phyloP scores from a whole-genome alignment of 108 stramenopile genomes.

The Asterionellopsis glacialis region DNA sequence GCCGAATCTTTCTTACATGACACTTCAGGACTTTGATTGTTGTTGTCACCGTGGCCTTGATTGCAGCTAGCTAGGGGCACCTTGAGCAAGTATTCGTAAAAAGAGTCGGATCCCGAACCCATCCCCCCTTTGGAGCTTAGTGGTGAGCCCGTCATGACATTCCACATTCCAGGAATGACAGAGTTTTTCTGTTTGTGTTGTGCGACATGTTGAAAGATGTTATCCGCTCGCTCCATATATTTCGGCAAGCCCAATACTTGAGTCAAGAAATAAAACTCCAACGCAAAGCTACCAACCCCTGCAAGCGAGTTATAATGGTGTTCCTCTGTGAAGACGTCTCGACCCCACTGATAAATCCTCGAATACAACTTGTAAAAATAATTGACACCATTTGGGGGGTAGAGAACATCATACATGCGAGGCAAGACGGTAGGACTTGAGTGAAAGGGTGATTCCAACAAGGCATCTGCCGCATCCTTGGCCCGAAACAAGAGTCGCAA shows the following conservation, averaged over 20 bases:
- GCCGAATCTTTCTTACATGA: not conserved
- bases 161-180: slow-evolving; percentile 16
- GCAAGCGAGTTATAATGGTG: slow-evolving; percentile 26
- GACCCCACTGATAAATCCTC: slow-evolving; percentile 12
- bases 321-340: slow-evolving; percentile 19
- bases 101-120: slow-evolving; percentile 63
- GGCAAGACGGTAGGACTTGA: slow-evolving; percentile 45
- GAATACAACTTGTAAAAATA: slow-evolving; percentile 13
- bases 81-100: slow-evolving; percentile 78
- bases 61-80: no score
- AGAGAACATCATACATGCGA: slow-evolving; percentile 26
- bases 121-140: slow-evolving; percentile 17
- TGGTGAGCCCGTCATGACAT: slow-evolving; percentile 22
- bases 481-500: slow-evolving; percentile 38
- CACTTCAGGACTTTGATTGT: slow-evolving; percentile 5
- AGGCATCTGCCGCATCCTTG: slow-evolving; percentile 31
- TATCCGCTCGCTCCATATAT: slow-evolving; percentile 23
- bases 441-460: slow-evolving; percentile 43
- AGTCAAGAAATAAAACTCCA: slow-evolving; percentile 66
- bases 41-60: no score
- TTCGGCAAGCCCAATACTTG: slow-evolving; percentile 21
- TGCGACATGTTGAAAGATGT: slow-evolving; percentile 19
- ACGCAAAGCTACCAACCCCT: slow-evolving; percentile 37
- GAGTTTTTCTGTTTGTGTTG: slow-evolving; percentile 1
- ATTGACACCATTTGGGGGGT: slow-evolving; percentile 11